Percentiles rank a stretch among this genome's conserved stretches.
Evolutionary conservation across 805 yeast genomes (phyloP).

Genomic region (Ogataea dorogensis): DNA sequence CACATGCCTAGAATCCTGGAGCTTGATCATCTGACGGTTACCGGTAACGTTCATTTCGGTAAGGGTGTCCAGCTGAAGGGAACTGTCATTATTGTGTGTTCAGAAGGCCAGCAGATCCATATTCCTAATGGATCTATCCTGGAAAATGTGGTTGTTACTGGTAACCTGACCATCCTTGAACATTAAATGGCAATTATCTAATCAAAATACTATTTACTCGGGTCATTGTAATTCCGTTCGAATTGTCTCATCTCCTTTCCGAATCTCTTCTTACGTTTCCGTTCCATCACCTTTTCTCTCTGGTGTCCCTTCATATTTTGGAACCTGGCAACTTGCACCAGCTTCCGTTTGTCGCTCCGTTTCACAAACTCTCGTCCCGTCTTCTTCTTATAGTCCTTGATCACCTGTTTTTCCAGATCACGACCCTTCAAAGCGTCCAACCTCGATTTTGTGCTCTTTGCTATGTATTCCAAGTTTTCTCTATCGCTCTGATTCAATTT

Average conservation of each 20-base stretch:
- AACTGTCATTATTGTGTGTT: slow-evolving; percentile 95
- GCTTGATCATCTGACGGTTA: slow-evolving; percentile 94
- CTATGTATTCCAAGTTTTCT: slow-evolving; percentile 49
- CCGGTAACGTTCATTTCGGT: slow-evolving; percentile 94
- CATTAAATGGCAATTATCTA: slow-evolving; percentile 44
- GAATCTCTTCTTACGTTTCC: slow-evolving; percentile 81
- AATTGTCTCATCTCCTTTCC: slow-evolving; percentile 70
- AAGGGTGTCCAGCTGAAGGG: slow-evolving; percentile 90
- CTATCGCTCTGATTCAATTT: slow-evolving; percentile 44
- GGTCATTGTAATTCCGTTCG: slow-evolving; percentile 25
- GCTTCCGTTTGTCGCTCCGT: slow-evolving; percentile 67
- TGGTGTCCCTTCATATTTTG: slow-evolving; percentile 69
- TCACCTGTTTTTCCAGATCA: slow-evolving; percentile 69
- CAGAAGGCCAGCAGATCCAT: slow-evolving; percentile 94
- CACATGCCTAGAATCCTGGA: slow-evolving; percentile 96
- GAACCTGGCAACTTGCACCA: slow-evolving; percentile 74
- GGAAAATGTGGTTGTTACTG: slow-evolving; percentile 96
- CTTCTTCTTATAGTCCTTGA: slow-evolving; percentile 55
- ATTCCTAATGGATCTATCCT: slow-evolving; percentile 94
- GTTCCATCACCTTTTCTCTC: slow-evolving; percentile 78
- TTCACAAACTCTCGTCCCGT: slow-evolving; percentile 61
- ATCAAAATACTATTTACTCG: slow-evolving; percentile 2
- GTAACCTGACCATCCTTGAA: slow-evolving; percentile 91
- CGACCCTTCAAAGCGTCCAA: slow-evolving; percentile 67
- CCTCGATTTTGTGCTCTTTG: slow-evolving; percentile 66